Evolutionary conservation across 2,329 filamentous ascomycete species (phyloP).

Genomic region (Hirsutella rhossiliensis): DNA sequence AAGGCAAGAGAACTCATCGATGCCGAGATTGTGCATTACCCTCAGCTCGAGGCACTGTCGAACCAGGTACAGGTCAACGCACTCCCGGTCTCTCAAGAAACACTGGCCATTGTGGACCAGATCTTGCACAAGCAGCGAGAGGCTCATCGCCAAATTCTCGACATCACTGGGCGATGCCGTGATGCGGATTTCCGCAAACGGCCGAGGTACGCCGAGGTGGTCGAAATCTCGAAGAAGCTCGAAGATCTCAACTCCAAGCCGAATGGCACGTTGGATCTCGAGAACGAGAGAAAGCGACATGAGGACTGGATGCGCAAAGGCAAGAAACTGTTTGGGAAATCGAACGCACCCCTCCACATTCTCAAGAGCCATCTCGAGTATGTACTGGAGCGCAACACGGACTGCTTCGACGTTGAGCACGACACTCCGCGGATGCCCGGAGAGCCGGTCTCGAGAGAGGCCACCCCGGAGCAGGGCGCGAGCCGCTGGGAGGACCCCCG

Average conservation of each 20-base stretch:
- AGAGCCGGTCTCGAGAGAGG: constrained; percentile 81
- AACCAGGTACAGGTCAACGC: constrained; percentile 59
- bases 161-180: constrained; percentile 67
- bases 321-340: constrained; percentile 96
- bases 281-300: constrained; percentile 86
- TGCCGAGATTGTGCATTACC: constrained; percentile 86
- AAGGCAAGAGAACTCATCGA: constrained; percentile 88
- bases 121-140: constrained; percentile 94
- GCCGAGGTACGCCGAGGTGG: constrained; percentile 81
- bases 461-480: constrained; percentile 41
- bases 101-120: constrained; percentile 70
- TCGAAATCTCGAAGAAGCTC: constrained; percentile 75
- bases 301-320: constrained; percentile 99
- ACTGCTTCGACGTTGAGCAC: constrained; percentile 76
- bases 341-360: constrained; percentile 93
- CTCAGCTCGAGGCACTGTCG: constrained; percentile 84
- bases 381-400: constrained; percentile 76
- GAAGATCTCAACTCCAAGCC: constrained; percentile 90
- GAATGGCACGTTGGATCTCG: constrained; percentile 77
- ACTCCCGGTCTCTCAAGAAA: constrained; percentile 73
- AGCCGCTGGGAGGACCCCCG: constrained; percentile 49
- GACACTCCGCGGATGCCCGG: constrained; percentile 85
- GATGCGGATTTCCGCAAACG: constrained; percentile 64
- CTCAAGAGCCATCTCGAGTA: constrained; percentile 90
- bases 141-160: constrained; percentile 77